Percentiles rank a stretch among this genome's conserved stretches.
phyloP scores from a whole-genome alignment of 129 eudicot species.

The Lonicera japonica region DNA sequence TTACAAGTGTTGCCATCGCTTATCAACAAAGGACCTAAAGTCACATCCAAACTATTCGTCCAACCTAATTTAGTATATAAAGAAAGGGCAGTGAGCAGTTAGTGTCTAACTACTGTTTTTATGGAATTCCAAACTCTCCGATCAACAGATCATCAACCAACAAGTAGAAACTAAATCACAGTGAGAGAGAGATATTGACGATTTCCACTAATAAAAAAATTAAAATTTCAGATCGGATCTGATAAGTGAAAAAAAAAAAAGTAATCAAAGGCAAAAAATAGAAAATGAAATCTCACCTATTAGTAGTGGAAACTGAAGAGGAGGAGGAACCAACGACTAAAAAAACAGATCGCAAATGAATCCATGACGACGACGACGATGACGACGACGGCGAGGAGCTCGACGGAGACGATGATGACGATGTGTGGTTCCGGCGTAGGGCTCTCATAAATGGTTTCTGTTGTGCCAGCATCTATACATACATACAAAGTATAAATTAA shows the following conservation, averaged over 20 bases:
- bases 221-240: constrained; percentile 26
- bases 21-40: too few species aligned
- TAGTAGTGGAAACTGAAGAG: constrained; percentile 49
- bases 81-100: too few species aligned
- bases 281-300: constrained; percentile 52
- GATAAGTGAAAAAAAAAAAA: constrained; percentile 1
- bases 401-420: constrained; percentile 37
- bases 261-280: constrained; percentile 7
- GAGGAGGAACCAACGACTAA: constrained; percentile 65
- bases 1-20: too few species aligned
- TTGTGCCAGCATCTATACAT: constrained; percentile 43
- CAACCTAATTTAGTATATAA: too few species aligned
- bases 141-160: not conserved
- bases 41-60: too few species aligned
- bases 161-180: not conserved
- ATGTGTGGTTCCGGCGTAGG: constrained; percentile 72
- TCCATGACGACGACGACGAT: constrained; percentile 59
- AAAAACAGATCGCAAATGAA: constrained; percentile 71
- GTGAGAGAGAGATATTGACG: not conserved
- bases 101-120: too few species aligned
- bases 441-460: constrained; percentile 61
- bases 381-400: constrained; percentile 21
- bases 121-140: too few species aligned
- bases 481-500: not conserved
- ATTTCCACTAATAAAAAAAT: not conserved